Percentiles rank a stretch among this genome's conserved stretches.
These are phyloP conservation scores for Aspergillus brasiliensis DNA, from an alignment of 2,329 filamentous ascomycete genomes.

Conservation along the genomic window DNA sequence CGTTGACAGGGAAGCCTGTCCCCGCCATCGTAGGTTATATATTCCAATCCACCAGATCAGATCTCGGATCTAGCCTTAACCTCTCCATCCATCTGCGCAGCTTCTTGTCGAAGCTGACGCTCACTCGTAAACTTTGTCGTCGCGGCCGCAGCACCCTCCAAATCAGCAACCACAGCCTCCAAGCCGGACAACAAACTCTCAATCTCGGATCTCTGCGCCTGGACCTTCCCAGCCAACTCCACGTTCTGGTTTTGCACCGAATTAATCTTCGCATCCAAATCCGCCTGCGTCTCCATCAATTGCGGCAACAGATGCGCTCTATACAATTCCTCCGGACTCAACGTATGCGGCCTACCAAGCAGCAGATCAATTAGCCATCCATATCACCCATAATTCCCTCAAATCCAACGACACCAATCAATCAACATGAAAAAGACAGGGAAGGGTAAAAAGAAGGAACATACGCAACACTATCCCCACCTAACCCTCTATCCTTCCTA, in stretches of 20 bases:
- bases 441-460: conserved; percentile 28
- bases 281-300: conserved; percentile 52
- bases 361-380: conserved; percentile 1
- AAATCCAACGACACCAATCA: background rate
- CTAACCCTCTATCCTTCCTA: conserved; percentile 50
- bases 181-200: conserved; percentile 56
- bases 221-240: conserved; percentile 54
- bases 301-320: conserved; percentile 62
- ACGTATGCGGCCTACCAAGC: conserved; percentile 56
- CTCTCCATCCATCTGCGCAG: conserved; percentile 48
- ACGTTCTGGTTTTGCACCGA: conserved; percentile 56
- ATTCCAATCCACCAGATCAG: conserved; percentile 20
- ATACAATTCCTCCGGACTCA: conserved; percentile 59
- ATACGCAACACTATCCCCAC: conserved; percentile 49
- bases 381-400: too few relatives aligned
- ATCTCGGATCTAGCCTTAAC: conserved; percentile 33
- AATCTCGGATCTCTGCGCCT: conserved; percentile 59
- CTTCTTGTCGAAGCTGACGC: conserved; percentile 44
- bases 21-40: background rate
- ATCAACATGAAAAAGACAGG: background rate
- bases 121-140: conserved; percentile 43
- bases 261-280: conserved; percentile 54
- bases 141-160: conserved; percentile 54
- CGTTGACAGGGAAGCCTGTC: background rate
- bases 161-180: conserved; percentile 58